Conservation (phyloP, 176 grass and related monocot genomes). For the Cymbopogon citratus region DNA sequence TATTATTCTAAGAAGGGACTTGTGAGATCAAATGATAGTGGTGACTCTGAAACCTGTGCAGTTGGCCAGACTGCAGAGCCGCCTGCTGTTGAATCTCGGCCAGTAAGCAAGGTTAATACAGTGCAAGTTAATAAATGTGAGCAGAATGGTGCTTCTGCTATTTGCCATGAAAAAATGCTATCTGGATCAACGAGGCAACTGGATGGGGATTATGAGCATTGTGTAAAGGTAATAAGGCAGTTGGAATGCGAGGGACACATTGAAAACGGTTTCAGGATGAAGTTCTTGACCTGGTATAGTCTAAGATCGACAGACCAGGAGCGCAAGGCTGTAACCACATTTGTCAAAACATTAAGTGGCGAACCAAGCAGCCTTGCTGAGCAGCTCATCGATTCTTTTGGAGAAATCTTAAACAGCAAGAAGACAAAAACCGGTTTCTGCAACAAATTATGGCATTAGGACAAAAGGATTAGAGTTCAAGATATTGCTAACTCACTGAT, state of each 20-base stretch:
- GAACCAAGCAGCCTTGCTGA: conserved; percentile 70
- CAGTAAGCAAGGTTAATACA: conserved; percentile 28
- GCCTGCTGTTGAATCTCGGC: conserved; percentile 54
- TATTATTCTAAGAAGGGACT: conserved; percentile 45
- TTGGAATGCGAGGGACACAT: conserved; percentile 72
- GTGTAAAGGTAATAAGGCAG: conserved; percentile 72
- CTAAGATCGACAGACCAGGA: conserved; percentile 67
- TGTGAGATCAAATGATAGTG: conserved; percentile 66
- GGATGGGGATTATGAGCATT: conserved; percentile 73
- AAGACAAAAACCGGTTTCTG: conserved; percentile 50
- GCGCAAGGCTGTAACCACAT: conserved; percentile 58
- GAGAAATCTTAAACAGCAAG: conserved; percentile 65
- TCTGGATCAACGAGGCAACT: conserved; percentile 10
- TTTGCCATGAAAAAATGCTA: conserved; percentile 19
- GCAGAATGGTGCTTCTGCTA: conserved; percentile 44
- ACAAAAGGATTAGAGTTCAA: conserved; percentile 18
- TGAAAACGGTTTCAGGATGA: conserved; percentile 74
- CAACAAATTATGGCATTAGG: conserved; percentile 68
- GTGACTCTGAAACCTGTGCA: conserved; percentile 72
- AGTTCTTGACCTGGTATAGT: conserved; percentile 92
- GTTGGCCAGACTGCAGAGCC: conserved; percentile 34
- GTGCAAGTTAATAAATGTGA: conserved; percentile 14
- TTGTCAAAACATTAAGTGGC: conserved; percentile 54
- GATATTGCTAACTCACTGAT: conserved; percentile 39
- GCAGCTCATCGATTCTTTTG: conserved; percentile 79